These are phyloP conservation scores for Didymellaceae sp. DNA, from an alignment of 2,329 filamentous ascomycete genomes.

Conservation along the genomic window DNA sequence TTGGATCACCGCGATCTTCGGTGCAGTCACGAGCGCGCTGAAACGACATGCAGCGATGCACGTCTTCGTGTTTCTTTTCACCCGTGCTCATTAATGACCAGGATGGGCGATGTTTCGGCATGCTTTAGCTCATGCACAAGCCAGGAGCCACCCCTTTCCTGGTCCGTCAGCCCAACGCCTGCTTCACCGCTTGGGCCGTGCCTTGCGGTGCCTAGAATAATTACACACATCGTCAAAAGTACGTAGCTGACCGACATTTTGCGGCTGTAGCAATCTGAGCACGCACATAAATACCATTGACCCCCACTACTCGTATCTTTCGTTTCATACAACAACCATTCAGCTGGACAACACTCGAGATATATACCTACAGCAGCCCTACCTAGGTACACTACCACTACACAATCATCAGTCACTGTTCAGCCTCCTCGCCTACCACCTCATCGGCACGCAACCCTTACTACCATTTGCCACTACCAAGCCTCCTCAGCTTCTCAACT, in stretches of 20 bases:
- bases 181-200: conserved; percentile 50
- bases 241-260: conserved; percentile 51
- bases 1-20: conserved; percentile 47
- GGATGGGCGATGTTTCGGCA: conserved; percentile 49
- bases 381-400: conserved; percentile 15
- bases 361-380: conserved; percentile 26
- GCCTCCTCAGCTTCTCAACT: conserved; percentile 18
- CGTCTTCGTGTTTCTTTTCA: conserved; percentile 46
- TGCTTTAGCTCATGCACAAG: conserved; percentile 46
- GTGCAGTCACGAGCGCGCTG: conserved; percentile 50
- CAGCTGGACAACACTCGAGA: conserved; percentile 32
- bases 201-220: conserved; percentile 44
- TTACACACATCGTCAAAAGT: conserved; percentile 50
- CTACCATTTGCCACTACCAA: conserved; percentile 5
- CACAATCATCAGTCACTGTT: conserved; percentile 20
- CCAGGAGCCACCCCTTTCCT: conserved; percentile 50
- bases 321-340: conserved; percentile 40
- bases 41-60: conserved; percentile 45
- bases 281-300: conserved; percentile 50
- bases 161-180: conserved; percentile 48
- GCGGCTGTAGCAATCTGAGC: conserved; percentile 43
- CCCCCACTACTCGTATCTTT: conserved; percentile 37
- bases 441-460: conserved; percentile 14
- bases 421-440: conserved; percentile 15
- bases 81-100: conserved; percentile 42